These are phyloP conservation scores for Pseudovirgaria hyperparasitica DNA, from an alignment of 2,329 filamentous ascomycete species.

Conservation along the genomic window DNA sequence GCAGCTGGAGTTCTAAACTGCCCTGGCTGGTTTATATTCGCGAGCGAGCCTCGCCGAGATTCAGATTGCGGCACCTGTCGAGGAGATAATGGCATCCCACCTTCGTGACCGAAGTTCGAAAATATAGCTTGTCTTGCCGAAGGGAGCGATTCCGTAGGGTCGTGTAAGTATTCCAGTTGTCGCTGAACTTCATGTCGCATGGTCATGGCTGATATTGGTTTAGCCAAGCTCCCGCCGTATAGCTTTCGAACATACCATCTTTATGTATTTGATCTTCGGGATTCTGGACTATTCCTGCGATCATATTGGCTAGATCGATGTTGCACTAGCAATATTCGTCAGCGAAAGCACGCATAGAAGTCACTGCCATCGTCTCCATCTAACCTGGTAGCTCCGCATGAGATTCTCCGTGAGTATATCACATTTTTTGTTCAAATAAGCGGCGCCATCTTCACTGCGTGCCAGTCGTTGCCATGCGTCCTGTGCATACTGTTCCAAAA, in stretches of 20 bases:
- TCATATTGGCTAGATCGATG: slow-evolving; percentile 65
- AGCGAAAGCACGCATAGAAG: too few relatives aligned
- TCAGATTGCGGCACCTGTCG: slow-evolving; percentile 81
- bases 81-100: slow-evolving; percentile 69
- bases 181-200: slow-evolving; percentile 53
- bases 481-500: slow-evolving; percentile 70
- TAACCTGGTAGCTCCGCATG: slow-evolving; percentile 54
- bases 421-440: slow-evolving; percentile 68
- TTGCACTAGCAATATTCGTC: slow-evolving; percentile 50
- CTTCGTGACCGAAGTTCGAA: slow-evolving; percentile 25
- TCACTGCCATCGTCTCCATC: too few relatives aligned
- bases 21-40: slow-evolving; percentile 43
- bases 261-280: slow-evolving; percentile 66
- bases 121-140: slow-evolving; percentile 41
- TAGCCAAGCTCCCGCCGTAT: slow-evolving; percentile 21
- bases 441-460: slow-evolving; percentile 71
- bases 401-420: slow-evolving; percentile 73
- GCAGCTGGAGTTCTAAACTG: slow-evolving; percentile 68
- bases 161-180: slow-evolving; percentile 45
- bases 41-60: slow-evolving; percentile 56
- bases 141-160: slow-evolving; percentile 43
- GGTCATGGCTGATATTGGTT: slow-evolving; percentile 28
- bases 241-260: slow-evolving; percentile 48
- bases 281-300: slow-evolving; percentile 62
- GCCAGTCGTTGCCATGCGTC: slow-evolving; percentile 66